Percentiles rank a stretch among this genome's conserved stretches.
These are phyloP conservation scores for Saccharomyces jurei DNA, from an alignment of 805 yeast species.

Conservation along the genomic window DNA sequence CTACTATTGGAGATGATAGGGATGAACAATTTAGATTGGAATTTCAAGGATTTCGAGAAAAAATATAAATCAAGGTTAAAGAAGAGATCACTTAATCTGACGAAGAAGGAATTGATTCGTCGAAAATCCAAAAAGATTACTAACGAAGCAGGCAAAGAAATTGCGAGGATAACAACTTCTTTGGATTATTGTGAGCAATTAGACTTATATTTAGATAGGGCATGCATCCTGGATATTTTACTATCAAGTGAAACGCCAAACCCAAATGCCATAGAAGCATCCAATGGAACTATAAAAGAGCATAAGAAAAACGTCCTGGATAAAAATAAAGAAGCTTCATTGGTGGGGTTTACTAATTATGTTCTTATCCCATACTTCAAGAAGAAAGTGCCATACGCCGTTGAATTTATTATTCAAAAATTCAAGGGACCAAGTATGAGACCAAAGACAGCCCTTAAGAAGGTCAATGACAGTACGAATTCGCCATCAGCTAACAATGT, in stretches of 20 bases:
- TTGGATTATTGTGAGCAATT: conserved; percentile 29
- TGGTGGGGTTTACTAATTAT: conserved; percentile 42
- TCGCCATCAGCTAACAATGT: neutral
- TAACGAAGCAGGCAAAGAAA: neutral
- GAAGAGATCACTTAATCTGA: conserved; percentile 28
- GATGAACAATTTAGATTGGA: conserved; percentile 27
- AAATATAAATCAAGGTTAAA: conserved; percentile 17
- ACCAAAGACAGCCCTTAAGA: conserved; percentile 10
- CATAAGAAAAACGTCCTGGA: conserved; percentile 20
- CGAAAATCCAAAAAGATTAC: conserved; percentile 18
- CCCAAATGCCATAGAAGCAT: conserved; percentile 4
- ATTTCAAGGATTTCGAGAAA: conserved; percentile 30
- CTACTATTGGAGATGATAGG: conserved; percentile 40
- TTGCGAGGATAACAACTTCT: neutral
- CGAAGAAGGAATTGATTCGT: conserved; percentile 13
- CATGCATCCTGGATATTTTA: conserved; percentile 47
- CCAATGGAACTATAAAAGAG: conserved; percentile 11
- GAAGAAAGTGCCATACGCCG: conserved; percentile 39
- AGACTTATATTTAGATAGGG: conserved; percentile 42
- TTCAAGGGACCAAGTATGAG: conserved; percentile 41
- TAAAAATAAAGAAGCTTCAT: conserved; percentile 32
- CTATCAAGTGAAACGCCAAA: conserved; percentile 28
- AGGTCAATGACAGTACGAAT: neutral
- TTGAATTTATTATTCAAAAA: conserved; percentile 39
- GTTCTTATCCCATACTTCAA: conserved; percentile 48